Base-by-base conservation (phyloP, 352 stramenopile species). In the Globisporangium emineosum region DNA sequence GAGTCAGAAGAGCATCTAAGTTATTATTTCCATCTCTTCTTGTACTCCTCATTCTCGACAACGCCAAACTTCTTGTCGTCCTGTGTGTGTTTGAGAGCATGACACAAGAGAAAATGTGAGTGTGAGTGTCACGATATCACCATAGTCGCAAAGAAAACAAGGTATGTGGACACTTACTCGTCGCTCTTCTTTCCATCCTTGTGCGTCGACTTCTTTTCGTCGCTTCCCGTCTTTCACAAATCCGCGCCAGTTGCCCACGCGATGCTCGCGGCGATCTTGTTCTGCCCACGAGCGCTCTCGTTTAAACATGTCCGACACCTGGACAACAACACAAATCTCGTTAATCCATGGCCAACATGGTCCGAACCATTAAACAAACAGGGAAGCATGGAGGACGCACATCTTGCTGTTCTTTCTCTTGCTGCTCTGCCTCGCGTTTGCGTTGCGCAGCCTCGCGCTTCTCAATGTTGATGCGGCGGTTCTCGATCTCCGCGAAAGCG, bases 1-100 rank as follows among this genome's bases (percentile, higher is more conserved):
- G 12, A 35, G 13, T 6, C 27, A n/a, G 30, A 62, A 40, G 15
- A 50, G 8, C n/a, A 57, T 21, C 30, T 78, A 78, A 75, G 57
- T 86, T 89, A 91, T 86, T 89, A 91, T 78, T 90, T 91, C 86
- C 83, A 93, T 54, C 68, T 71, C 69, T 78, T 77, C 69, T 94
- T 94, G 81, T 94, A 91, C 68, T 75, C 66, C 43, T 91, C 81
- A 50, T 80, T 90, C 40, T 91, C 81, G 2, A 76, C 60, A 32
- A 82, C 78, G 12, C 83, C 83, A 65, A 81, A 79, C 68, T 91
- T 86, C 50, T 79, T 81, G 17, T 83, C 78, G 19, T 88, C 72
- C 63, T 78, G 56, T 47, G 33, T 19, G 9, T 45, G n/a, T 45
- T 45, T 2, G 15, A 45, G 6, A 6, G 5, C 15, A 25, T 23